Evolutionary conservation across 805 yeast genomes (phyloP).

Genomic region (Ascoidea asiatica): DNA sequence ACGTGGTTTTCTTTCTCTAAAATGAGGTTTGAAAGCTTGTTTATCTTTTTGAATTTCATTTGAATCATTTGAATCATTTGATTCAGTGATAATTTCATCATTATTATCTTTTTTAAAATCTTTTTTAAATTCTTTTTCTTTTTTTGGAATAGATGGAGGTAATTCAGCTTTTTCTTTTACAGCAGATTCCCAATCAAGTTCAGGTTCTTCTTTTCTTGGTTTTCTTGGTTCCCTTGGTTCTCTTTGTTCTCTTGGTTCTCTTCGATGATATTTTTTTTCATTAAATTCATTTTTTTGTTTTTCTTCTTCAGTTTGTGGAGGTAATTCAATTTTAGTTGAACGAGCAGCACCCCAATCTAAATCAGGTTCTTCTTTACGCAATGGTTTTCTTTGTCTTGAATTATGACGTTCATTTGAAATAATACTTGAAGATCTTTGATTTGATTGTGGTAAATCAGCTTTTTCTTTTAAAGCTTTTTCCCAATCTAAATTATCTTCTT

Average conservation of each 20-base stretch:
- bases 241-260: conserved; percentile 8
- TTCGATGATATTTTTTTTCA: conserved; percentile 5
- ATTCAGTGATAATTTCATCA: background rate
- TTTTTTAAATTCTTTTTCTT: background rate
- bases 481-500: conserved; percentile 14
- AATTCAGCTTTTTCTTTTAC: background rate
- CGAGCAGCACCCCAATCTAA: conserved; percentile 31
- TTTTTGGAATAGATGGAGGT: conserved; percentile 2
- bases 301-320: conserved; percentile 8
- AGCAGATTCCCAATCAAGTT: conserved; percentile 3
- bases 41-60: no score
- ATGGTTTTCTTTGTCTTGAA: conserved; percentile 8
- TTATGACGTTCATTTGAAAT: conserved; percentile 1
- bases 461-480: conserved; percentile 4
- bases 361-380: conserved; percentile 26
- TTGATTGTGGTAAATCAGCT: conserved; percentile 4
- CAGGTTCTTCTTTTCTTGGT: background rate
- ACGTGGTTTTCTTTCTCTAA: conserved; percentile 22
- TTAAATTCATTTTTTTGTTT: conserved; percentile 2
- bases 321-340: conserved; percentile 14
- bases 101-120: background rate
- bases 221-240: conserved; percentile 12
- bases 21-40: no score
- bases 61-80: no score
- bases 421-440: background rate